Evolutionary conservation across 805 yeast species (phyloP).

Genomic region (Hanseniaspora clermontiae): DNA sequence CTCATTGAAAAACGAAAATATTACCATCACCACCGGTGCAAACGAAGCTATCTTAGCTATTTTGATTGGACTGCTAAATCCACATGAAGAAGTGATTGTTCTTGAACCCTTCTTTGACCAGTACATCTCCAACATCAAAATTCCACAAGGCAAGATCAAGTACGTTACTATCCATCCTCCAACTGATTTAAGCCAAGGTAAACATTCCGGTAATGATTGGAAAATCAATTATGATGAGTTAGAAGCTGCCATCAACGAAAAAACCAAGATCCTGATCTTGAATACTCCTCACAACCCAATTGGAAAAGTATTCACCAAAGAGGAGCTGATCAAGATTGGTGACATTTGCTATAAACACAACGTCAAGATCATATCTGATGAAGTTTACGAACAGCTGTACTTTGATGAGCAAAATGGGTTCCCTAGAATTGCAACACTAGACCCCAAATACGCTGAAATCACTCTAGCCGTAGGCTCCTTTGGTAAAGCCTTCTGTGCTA

Average conservation of each 20-base stretch:
- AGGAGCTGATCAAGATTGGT: constrained; percentile 67
- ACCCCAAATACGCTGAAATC: constrained; percentile 64
- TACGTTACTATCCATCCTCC: constrained; percentile 85
- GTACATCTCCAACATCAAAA: constrained; percentile 83
- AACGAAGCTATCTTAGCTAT: constrained; percentile 86
- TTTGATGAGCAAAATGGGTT: constrained; percentile 42
- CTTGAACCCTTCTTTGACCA: constrained; percentile 97
- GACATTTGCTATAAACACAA: constrained; percentile 74
- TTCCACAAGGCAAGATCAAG: constrained; percentile 84
- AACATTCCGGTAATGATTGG: constrained; percentile 80
- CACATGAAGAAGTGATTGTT: constrained; percentile 91
- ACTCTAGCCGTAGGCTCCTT: constrained; percentile 93
- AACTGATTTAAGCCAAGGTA: constrained; percentile 44
- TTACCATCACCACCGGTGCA: constrained; percentile 89
- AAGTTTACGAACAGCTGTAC: constrained; percentile 85
- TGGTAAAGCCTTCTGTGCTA: constrained; percentile 96
- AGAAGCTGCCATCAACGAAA: constrained; percentile 53
- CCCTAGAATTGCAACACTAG: constrained; percentile 71
- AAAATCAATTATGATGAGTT: constrained; percentile 65
- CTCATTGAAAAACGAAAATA: constrained; percentile 27
- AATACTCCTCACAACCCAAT: constrained; percentile 96
- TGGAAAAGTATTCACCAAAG: constrained; percentile 73
- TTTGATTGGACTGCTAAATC: constrained; percentile 69
- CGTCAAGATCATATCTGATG: constrained; percentile 74
- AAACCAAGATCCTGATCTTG: constrained; percentile 74